Conservation (phyloP, 2,329 filamentous ascomycete genomes). For the Cylindrodendrum hubeiense region DNA sequence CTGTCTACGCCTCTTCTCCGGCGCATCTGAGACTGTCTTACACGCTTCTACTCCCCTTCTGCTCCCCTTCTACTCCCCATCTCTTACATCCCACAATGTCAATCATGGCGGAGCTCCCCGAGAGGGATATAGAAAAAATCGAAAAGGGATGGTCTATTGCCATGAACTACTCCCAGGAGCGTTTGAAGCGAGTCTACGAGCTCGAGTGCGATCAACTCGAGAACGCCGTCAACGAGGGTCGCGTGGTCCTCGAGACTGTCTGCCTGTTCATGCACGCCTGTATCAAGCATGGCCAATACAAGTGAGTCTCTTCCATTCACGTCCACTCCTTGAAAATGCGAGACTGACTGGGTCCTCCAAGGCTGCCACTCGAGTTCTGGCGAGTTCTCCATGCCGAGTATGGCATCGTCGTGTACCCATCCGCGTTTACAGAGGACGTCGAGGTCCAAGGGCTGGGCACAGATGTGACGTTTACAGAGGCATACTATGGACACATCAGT, state of each 20-base stretch:
- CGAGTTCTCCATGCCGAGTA: conserved; percentile 53
- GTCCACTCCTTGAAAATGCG: too few species aligned
- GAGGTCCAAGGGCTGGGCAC: conserved; percentile 48
- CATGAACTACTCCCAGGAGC: conserved; percentile 51
- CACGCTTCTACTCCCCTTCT: conserved; percentile 14
- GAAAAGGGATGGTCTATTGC: conserved; percentile 54
- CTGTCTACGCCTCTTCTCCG: not conserved
- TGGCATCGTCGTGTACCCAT: conserved; percentile 56
- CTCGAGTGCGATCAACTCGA: conserved; percentile 50
- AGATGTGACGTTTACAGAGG: conserved; percentile 53
- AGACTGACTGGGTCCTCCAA: conserved; percentile 26
- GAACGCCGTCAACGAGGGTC: conserved; percentile 48
- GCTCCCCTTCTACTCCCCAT: not conserved
- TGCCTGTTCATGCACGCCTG: conserved; percentile 56
- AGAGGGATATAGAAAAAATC: conserved; percentile 50
- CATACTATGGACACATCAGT: conserved; percentile 53
- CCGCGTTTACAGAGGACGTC: conserved; percentile 52
- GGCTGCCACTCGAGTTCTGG: conserved; percentile 54
- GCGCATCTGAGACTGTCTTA: not conserved
- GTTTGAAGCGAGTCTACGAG: conserved; percentile 48
- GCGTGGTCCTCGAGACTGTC: conserved; percentile 53
- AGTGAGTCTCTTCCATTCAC: conserved; percentile 37
- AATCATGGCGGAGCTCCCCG: conserved; percentile 40
- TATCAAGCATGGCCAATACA: conserved; percentile 53
- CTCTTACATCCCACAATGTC: not conserved